phyloP scores from a whole-genome alignment of 768 basidiomycete genomes.

The Xerocomus spinulosus region DNA sequence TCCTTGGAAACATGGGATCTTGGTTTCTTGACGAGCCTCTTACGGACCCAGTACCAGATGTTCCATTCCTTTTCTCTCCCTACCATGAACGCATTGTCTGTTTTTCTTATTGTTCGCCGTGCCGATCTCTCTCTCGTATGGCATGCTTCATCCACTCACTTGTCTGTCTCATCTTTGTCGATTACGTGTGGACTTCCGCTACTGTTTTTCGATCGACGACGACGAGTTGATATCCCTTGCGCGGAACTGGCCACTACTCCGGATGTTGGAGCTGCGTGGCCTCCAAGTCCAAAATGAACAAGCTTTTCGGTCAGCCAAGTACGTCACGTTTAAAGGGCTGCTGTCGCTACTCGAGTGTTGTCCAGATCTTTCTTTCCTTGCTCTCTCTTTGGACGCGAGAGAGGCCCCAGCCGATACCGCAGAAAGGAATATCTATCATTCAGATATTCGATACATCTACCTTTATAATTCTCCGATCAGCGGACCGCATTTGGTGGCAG shows the following conservation, averaged over 20 bases:
- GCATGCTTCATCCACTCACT: not conserved
- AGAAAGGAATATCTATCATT: not conserved
- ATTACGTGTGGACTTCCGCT: not conserved
- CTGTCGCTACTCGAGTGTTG: not conserved
- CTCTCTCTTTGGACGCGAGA: slow-evolving; percentile 1
- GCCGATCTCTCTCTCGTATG: not conserved
- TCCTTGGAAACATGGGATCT: not conserved
- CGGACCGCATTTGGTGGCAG: not conserved
- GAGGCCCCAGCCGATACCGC: not conserved
- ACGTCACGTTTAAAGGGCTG: slow-evolving; percentile 1
- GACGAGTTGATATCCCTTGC: not conserved
- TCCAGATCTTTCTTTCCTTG: not conserved
- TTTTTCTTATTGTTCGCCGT: not conserved
- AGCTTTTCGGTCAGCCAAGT: not conserved
- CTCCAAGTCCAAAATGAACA: not conserved
- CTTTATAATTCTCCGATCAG: not conserved
- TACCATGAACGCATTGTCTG: not conserved
- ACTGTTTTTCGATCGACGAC: slow-evolving; percentile 5
- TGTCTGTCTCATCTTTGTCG: not conserved
- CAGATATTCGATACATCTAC: not conserved
- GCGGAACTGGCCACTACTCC: slow-evolving; percentile 3
- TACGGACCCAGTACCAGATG: not conserved
- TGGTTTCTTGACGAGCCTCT: not conserved
- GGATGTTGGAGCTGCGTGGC: not conserved
- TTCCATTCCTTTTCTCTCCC: not conserved